Evolutionary conservation across 1,139 yeast genomes (phyloP).

Genomic region (Debaryomycetaceae sp.): DNA sequence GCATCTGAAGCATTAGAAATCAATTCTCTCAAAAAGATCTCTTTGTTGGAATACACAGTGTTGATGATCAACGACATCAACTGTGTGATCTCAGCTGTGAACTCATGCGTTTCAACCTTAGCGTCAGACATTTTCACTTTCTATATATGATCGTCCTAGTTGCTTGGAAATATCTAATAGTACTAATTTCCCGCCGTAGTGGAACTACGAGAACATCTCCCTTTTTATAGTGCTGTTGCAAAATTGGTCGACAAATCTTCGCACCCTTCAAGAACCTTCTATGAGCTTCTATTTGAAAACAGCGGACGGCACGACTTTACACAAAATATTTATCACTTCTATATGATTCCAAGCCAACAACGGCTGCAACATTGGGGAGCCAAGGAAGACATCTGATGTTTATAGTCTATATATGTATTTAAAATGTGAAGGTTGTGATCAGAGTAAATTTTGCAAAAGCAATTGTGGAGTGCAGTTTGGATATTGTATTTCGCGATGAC

Average conservation of each 20-base stretch:
- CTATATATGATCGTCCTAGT: constrained; percentile 2
- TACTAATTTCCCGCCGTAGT: not conserved
- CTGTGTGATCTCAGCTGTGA: constrained; percentile 99
- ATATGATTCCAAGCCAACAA: not conserved
- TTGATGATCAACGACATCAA: constrained; percentile 99
- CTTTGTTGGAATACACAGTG: constrained; percentile 99
- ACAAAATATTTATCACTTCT: constrained; percentile 3
- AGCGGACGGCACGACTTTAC: not conserved
- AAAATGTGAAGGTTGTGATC: too few species aligned
- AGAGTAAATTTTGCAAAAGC: too few species aligned
- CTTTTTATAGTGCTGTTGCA: constrained; percentile 9
- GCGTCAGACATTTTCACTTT: constrained; percentile 47
- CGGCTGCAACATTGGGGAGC: not conserved
- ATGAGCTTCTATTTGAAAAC: constrained; percentile 26
- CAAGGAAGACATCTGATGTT: too few species aligned
- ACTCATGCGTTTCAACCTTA: constrained; percentile 83
- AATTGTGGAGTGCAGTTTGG: too few species aligned
- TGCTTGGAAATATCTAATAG: constrained; percentile 1
- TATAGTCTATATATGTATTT: too few species aligned
- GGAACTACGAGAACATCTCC: constrained; percentile 1
- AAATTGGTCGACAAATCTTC: constrained; percentile 8
- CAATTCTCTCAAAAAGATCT: constrained; percentile 97
- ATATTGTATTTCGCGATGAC: too few species aligned
- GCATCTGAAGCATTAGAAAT: constrained; percentile 92
- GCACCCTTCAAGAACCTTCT: constrained; percentile 25